A percentile compares a stretch with the other conserved stretches of the same genome.
These are phyloP conservation scores for Serendipita sp. DNA, from an alignment of 768 basidiomycete species.

Conservation along the genomic window DNA sequence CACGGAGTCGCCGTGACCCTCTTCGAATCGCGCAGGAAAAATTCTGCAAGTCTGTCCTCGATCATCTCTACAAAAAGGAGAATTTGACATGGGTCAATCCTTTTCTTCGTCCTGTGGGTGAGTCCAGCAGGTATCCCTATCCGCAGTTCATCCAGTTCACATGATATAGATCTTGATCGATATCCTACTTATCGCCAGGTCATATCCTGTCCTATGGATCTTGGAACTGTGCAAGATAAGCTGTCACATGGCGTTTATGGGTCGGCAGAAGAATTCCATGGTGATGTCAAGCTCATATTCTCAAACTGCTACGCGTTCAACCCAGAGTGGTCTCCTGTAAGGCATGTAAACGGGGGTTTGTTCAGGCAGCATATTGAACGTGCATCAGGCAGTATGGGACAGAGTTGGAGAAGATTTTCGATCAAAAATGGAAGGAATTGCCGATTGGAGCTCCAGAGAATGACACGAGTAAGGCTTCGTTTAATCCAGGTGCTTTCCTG, in stretches of 20 bases:
- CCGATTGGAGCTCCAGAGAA: slow-evolving; percentile 23
- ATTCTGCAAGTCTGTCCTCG: slow-evolving; percentile 61
- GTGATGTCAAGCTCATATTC: slow-evolving; percentile 82
- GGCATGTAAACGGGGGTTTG: neutral
- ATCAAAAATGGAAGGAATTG: slow-evolving; percentile 77
- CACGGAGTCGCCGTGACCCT: slow-evolving; percentile 44
- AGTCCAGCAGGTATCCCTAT: neutral
- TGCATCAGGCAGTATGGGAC: neutral
- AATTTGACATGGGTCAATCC: slow-evolving; percentile 56
- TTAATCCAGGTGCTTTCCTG: too few relatives aligned
- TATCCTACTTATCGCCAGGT: slow-evolving; percentile 71
- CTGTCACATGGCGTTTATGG: slow-evolving; percentile 65
- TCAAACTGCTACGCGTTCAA: slow-evolving; percentile 85
- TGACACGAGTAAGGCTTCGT: too few relatives aligned
- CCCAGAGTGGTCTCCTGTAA: slow-evolving; percentile 7
- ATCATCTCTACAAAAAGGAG: slow-evolving; percentile 65
- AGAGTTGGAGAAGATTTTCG: slow-evolving; percentile 40
- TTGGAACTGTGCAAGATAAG: slow-evolving; percentile 83
- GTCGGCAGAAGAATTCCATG: slow-evolving; percentile 62
- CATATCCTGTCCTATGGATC: slow-evolving; percentile 87
- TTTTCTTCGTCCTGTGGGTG: slow-evolving; percentile 79
- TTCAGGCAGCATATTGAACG: neutral
- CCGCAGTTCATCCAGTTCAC: slow-evolving; percentile 19
- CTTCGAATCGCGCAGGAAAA: slow-evolving; percentile 38
- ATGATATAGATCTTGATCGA: neutral